Base-by-base conservation (phyloP, 495 filamentous ascomycete species). In the Bathelium albidoporum region DNA sequence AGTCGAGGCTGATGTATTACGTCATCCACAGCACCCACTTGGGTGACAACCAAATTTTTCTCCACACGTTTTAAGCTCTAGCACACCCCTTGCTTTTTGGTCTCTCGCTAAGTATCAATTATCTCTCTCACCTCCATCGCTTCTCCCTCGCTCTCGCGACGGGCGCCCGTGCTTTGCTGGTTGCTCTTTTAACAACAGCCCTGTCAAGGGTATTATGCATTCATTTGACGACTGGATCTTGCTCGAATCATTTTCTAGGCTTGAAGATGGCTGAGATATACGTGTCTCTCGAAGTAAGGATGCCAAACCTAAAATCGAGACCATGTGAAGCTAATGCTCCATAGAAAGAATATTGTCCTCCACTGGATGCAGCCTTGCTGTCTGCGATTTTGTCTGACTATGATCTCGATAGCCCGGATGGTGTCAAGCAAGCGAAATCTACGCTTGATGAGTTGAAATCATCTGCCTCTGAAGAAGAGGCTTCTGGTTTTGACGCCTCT, bases 401-500 rank as follows among this genome's bases (percentile, higher is more conserved):
- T 72, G 80, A 89, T 60, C 70, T 87, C 18, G 53, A 73, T 0
- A 69, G 81, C 14, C 64, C 77, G 0, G 61, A 73, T 22, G 77
- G 81, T n/a, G 72, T 91, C 14, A 62, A 75, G 12, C 69, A 75
- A n/a, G 79, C 84, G 18, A 78, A 82, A 10, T 65, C 78, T 16
- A 77, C 78, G 1, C 76, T 96, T 1, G 74, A 85, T 24, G 59
- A 72, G 0, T 72, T 96, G 9, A 86, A 85, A 53, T 73, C 80
- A 11, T 74, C 77, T 39, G 89, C 87, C 0, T 66, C 77, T 24
- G 78, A 80, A 24, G 87, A 93, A 65, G 85, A 90, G 66, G 77
- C 81, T 18, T 81, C 84, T 0, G 85, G 83, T 0, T 95, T 95
- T 70, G 90, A 96, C 64, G 84, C 90, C 0, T 91, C 88, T 12